Evolutionary conservation across 192 early-diverging fungal species (phyloP), one percentile per base, ranked within the genome.

Genomic region (Haplosporangium gracile): DNA sequence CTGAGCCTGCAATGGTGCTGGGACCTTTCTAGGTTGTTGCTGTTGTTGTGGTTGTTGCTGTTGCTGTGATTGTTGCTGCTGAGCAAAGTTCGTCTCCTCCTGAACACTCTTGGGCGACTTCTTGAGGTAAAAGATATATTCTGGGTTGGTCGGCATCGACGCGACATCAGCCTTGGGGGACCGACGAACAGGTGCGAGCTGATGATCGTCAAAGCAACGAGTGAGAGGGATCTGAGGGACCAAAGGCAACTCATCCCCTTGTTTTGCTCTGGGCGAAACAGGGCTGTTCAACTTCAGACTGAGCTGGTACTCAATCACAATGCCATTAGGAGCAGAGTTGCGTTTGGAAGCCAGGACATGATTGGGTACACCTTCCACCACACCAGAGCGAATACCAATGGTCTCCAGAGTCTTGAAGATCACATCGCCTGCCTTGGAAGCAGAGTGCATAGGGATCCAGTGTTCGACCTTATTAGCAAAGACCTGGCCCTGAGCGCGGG

Each of bases 371-470:
- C 88, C 88, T 77, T 92, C 88, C 22, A 90, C 86, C 8, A 88
- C 86, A 6, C 88, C 89, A n/a, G 89, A 73, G 4, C 77, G 51
- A 18, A 93, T 88, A 57, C 87, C 88, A 60, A 93, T 89, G n/a
- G 88, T 91, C 15, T 93, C 91, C 7, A 92, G 53, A 0, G 89
- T 81, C 73, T 89, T 88, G 38, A 81, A 74, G 22, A 90, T 88
- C 24, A 91, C 82, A 40, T 91, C 90, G 6, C 88, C 81, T 39
- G 91, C 89, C 13, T 88, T 90, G 24, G 89, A 82, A 2, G 68
- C 81, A 2, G 91, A 78, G 3, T 84, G 82, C 65, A 91, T 82
- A 0, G 91, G 86, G 1, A 92, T 71, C 79, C 84, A 86, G 51
- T 86, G 84, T 16, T 86, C 84, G 15, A 78, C 53, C 65, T 81